Percentiles rank a stretch among this genome's conserved stretches.
Conservation (phyloP, 176 grass and related monocot genomes). For the Phragmites australis region DNA sequence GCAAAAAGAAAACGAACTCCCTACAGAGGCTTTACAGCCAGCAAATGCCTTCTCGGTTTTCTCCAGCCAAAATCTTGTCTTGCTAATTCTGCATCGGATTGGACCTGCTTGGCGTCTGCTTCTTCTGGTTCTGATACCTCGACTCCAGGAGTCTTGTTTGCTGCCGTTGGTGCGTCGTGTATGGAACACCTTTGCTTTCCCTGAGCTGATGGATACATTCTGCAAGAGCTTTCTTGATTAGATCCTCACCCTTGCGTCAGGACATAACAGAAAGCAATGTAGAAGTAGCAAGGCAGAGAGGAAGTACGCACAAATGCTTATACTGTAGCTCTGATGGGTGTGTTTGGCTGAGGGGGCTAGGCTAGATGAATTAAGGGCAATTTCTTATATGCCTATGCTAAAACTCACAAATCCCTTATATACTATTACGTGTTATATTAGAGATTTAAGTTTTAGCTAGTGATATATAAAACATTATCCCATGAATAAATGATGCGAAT, state of each 20-base stretch:
- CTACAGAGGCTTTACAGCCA: neutral
- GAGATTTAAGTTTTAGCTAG: no score
- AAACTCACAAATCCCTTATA: no score
- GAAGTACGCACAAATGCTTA: slow-evolving; percentile 13
- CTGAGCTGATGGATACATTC: no score
- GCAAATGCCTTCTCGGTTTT: neutral
- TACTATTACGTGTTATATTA: no score
- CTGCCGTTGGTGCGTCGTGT: neutral
- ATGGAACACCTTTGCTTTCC: no score
- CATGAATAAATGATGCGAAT: neutral
- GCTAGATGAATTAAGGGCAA: no score
- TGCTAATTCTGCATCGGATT: slow-evolving; percentile 53
- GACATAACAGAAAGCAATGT: slow-evolving; percentile 28
- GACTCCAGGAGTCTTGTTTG: neutral
- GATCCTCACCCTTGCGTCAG: slow-evolving; percentile 1
- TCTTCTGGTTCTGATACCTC: slow-evolving; percentile 33
- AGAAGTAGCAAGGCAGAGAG: slow-evolving; percentile 39
- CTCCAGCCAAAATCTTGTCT: neutral
- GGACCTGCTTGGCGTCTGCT: slow-evolving; percentile 44
- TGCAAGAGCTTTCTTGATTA: slow-evolving; percentile 38
- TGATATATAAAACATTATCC: no score
- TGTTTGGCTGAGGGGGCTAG: neutral
- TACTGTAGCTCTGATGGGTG: slow-evolving; percentile 36
- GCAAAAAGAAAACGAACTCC: neutral
- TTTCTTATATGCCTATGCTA: no score